Evolutionary conservation across 208 protist species (phyloP).

Genomic region (Naegleria gruberi): DNA sequence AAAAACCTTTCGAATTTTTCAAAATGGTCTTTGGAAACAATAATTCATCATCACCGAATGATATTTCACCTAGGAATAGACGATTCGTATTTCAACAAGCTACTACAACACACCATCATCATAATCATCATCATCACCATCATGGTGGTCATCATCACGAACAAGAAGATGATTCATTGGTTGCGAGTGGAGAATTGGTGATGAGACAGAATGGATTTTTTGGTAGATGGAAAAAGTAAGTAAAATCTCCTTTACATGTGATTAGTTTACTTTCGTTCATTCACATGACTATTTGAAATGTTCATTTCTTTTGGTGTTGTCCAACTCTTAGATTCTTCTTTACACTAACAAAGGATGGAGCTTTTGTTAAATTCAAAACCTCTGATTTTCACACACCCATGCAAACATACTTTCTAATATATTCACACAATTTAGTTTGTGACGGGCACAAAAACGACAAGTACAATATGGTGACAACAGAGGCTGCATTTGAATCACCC

Average conservation of each 20-base stretch:
- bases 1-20: too few species aligned
- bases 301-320: too few species aligned
- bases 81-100: too few species aligned
- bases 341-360: neutral
- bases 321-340: neutral
- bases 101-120: too few species aligned
- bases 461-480: too few species aligned
- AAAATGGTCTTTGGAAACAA: too few species aligned
- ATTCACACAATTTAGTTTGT: neutral
- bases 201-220: neutral
- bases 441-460: neutral
- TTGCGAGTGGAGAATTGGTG: neutral
- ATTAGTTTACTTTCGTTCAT: too few species aligned
- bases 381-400: neutral
- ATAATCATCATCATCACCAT: neutral
- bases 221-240: neutral
- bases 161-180: neutral
- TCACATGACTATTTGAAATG: too few species aligned
- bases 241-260: neutral
- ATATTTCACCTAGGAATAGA: too few species aligned
- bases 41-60: too few species aligned
- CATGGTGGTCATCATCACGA: neutral
- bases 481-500: neutral
- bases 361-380: neutral
- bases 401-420: neutral